Conservation (phyloP, 305 asterid genomes). For the Caryopteris hybrid region DNA sequence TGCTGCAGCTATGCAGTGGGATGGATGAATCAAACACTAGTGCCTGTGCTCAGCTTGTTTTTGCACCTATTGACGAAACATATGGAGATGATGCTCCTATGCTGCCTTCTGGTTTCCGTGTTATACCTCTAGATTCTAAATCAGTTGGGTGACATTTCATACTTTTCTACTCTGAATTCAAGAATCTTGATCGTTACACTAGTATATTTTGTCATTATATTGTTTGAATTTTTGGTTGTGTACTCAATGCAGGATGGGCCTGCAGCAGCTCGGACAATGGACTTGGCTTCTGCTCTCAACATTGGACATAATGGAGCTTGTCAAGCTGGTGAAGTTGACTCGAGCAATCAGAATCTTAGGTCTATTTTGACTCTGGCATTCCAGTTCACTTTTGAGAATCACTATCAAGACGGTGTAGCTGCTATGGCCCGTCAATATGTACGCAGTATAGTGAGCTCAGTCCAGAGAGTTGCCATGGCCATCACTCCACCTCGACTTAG, state of each 20-base stretch:
- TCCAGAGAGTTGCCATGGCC: slow-evolving; percentile 76
- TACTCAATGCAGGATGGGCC: slow-evolving; percentile 47
- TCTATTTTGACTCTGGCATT: slow-evolving; percentile 77
- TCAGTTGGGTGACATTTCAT: slow-evolving; percentile 40
- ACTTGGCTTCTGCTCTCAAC: slow-evolving; percentile 67
- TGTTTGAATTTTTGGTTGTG: not conserved
- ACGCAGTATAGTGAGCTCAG: slow-evolving; percentile 65
- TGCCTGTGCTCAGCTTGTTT: slow-evolving; percentile 73
- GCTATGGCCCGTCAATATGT: slow-evolving; percentile 82
- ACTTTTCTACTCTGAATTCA: not conserved
- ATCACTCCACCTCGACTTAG: slow-evolving; percentile 58
- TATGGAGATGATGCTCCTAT: slow-evolving; percentile 71
- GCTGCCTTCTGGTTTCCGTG: slow-evolving; percentile 81
- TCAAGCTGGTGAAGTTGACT: slow-evolving; percentile 40
- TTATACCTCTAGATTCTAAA: slow-evolving; percentile 67
- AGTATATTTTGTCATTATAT: not conserved
- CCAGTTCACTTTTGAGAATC: slow-evolving; percentile 72
- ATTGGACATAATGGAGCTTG: slow-evolving; percentile 48
- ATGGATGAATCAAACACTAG: slow-evolving; percentile 61
- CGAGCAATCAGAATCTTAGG: slow-evolving; percentile 44
- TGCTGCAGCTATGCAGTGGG: slow-evolving; percentile 66
- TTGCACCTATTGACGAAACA: slow-evolving; percentile 77
- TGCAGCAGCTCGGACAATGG: slow-evolving; percentile 53
- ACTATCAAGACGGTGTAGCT: slow-evolving; percentile 65
- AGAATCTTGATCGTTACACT: not conserved